Conservation (phyloP, 1,139 yeast species). For the Geotrichum candidum region DNA sequence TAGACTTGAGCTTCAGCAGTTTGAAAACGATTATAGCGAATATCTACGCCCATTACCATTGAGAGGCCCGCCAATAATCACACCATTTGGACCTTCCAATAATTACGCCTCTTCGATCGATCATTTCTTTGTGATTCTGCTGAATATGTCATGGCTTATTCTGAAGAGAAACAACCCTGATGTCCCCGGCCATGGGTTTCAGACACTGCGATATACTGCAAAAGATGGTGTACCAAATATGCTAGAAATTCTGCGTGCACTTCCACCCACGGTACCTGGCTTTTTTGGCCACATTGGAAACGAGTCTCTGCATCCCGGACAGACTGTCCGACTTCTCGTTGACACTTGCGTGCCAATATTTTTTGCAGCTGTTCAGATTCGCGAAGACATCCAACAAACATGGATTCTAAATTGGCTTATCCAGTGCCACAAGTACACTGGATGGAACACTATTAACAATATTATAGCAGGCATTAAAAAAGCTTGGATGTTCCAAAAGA, state of each 20-base stretch:
- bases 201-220: slow-evolving; percentile 5
- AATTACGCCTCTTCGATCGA: background rate
- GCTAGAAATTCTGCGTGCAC: background rate
- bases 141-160: slow-evolving; percentile 4
- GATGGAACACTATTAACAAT: slow-evolving; percentile 9
- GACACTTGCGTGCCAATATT: slow-evolving; percentile 12
- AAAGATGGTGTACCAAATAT: slow-evolving; percentile 2
- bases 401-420: slow-evolving; percentile 9
- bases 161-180: slow-evolving; percentile 6
- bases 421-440: slow-evolving; percentile 5
- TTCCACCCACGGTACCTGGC: slow-evolving; percentile 5
- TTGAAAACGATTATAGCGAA: background rate
- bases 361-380: slow-evolving; percentile 10
- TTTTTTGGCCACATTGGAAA: slow-evolving; percentile 5
- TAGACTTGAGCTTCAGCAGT: background rate
- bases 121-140: background rate
- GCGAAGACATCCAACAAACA: slow-evolving; percentile 9
- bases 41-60: background rate
- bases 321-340: slow-evolving; percentile 5
- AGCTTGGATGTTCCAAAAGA: slow-evolving; percentile 8
- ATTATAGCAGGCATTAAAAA: slow-evolving; percentile 3
- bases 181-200: slow-evolving; percentile 6
- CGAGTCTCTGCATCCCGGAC: slow-evolving; percentile 6
- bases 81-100: slow-evolving; percentile 4
- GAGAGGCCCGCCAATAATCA: slow-evolving; percentile 1